Conservation (phyloP, 2,329 filamentous ascomycete genomes). For the Penicillium sp. region DNA sequence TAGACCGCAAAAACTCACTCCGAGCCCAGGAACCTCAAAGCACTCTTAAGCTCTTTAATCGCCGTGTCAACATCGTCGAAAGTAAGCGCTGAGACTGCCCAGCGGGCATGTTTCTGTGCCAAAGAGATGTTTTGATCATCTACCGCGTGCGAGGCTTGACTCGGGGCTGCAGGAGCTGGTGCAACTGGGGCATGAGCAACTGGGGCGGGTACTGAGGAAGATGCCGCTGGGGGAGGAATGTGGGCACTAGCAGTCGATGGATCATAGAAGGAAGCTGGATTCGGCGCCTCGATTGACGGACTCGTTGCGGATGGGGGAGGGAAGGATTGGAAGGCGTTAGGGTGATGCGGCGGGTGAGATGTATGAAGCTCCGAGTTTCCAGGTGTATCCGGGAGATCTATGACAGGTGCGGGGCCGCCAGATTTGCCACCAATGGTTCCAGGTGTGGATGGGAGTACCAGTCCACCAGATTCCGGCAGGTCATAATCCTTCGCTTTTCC, state of each 20-base stretch:
- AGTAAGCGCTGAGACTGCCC: conserved; percentile 94
- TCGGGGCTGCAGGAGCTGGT: conserved; percentile 20
- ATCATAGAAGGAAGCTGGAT: conserved; percentile 26
- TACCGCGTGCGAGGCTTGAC: conserved; percentile 35
- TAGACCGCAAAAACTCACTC: conserved; percentile 2
- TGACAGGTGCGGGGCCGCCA: conserved; percentile 15
- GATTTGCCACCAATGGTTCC: conserved; percentile 36
- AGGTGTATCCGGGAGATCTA: conserved; percentile 37
- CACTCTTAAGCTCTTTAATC: conserved; percentile 77
- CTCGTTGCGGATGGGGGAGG: conserved; percentile 39
- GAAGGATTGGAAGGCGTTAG: conserved; percentile 44
- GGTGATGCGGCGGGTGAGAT: conserved; percentile 12
- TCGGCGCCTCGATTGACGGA: conserved; percentile 26
- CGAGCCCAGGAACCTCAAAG: conserved; percentile 70
- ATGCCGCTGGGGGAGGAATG: conserved; percentile 19
- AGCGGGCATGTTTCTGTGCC: conserved; percentile 94
- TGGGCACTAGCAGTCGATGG: conserved; percentile 18
- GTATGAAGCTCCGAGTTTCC: conserved; percentile 18
- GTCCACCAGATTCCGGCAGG: conserved; percentile 29
- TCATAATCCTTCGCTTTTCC: conserved; percentile 39
- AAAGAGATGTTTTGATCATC: conserved; percentile 74
- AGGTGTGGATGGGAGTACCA: conserved; percentile 44
- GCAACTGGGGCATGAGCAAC: conserved; percentile 28
- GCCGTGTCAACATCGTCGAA: conserved; percentile 95
- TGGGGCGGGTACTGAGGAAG: conserved; percentile 17